phyloP scores from a whole-genome alignment of 331 rosid species.

The Malus hybrid region DNA sequence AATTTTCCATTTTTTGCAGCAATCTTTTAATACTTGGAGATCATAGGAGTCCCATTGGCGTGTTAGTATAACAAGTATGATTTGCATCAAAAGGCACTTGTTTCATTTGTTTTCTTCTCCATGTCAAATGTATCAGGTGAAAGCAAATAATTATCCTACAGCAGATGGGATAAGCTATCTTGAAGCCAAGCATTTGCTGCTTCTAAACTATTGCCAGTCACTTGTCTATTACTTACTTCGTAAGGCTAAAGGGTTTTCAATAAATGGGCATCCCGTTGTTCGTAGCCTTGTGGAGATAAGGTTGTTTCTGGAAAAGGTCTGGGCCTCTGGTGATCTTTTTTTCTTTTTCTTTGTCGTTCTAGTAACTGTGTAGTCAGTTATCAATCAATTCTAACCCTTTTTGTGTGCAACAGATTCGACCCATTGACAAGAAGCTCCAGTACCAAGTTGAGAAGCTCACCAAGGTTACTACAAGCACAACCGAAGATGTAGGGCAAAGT shows the following conservation, averaged over 20 bases:
- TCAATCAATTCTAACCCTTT: slow-evolving; percentile 10
- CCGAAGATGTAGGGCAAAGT: slow-evolving; percentile 23
- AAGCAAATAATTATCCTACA: slow-evolving; percentile 54
- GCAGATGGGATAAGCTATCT: slow-evolving; percentile 82
- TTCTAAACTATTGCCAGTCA: slow-evolving; percentile 75
- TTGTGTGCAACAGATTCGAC: slow-evolving; percentile 54
- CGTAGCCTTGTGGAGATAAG: too few relatives aligned
- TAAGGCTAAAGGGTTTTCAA: too few relatives aligned
- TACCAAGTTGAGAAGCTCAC: slow-evolving; percentile 83
- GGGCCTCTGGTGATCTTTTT: slow-evolving; percentile 4
- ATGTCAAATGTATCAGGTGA: slow-evolving; percentile 43
- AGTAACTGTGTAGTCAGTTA: not conserved
- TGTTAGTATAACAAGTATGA: too few relatives aligned
- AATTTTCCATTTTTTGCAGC: too few relatives aligned
- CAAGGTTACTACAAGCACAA: slow-evolving; percentile 35
- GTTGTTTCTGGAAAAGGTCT: too few relatives aligned
- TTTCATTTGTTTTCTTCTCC: not conserved
- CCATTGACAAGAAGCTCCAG: slow-evolving; percentile 83
- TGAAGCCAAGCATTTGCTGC: slow-evolving; percentile 78
- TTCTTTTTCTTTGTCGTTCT: not conserved
- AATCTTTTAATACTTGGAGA: too few relatives aligned
- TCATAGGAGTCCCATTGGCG: too few relatives aligned
- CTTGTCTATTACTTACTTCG: slow-evolving; percentile 25
- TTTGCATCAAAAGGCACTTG: slow-evolving; percentile 25
- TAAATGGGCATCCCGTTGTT: too few relatives aligned